Evolutionary conservation across 2,329 filamentous ascomycete species (phyloP).

Genomic region (Rutstroemia sp.): DNA sequence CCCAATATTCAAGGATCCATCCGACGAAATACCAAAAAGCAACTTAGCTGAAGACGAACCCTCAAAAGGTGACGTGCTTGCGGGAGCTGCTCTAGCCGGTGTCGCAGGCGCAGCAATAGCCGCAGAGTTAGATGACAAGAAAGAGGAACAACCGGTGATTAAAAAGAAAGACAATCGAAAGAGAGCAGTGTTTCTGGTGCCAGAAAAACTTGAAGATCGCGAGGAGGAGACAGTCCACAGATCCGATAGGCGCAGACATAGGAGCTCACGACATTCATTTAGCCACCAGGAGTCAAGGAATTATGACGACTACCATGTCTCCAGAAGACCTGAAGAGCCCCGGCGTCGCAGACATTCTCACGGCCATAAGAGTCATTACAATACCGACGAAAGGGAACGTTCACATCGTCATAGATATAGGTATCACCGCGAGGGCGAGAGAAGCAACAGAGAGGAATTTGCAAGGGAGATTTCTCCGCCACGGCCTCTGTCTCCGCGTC

Average conservation of each 20-base stretch:
- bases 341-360: slow-evolving; percentile 8
- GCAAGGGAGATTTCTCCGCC: slow-evolving; percentile 1
- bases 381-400: not conserved
- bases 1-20: not conserved
- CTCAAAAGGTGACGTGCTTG: not conserved
- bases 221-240: not conserved
- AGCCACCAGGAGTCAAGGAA: not conserved
- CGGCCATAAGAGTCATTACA: slow-evolving; percentile 1
- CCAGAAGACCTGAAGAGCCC: slow-evolving; percentile 5
- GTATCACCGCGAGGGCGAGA: not conserved
- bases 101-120: not conserved
- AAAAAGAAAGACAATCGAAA: not conserved
- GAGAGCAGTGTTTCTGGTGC: not conserved
- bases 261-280: slow-evolving; percentile 7
- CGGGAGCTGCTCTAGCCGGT: slow-evolving; percentile 2
- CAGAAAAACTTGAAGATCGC: not conserved
- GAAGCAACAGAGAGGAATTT: not conserved
- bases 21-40: not conserved
- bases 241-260: slow-evolving; percentile 4
- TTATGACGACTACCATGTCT: slow-evolving; percentile 3
- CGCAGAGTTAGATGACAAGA: not conserved
- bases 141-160: not conserved
- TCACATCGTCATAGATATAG: slow-evolving; percentile 2
- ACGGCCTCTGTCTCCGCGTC: slow-evolving; percentile 14
- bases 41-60: not conserved